Conservation (phyloP, 1,284 basidiomycete genomes). For the Malassezia psittaci region DNA sequence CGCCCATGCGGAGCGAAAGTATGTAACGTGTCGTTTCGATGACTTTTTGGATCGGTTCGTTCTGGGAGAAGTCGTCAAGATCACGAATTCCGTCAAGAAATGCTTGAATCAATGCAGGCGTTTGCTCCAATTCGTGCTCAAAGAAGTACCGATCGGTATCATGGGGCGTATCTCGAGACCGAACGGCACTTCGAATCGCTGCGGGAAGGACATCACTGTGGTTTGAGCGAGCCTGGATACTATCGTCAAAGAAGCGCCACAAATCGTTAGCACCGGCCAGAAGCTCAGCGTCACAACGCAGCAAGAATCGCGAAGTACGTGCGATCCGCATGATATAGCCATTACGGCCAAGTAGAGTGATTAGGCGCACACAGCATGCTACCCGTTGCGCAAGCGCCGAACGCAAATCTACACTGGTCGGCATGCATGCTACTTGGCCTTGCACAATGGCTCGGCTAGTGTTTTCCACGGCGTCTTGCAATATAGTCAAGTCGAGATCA, state of each 20-base stretch:
- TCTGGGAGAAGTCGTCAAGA: neutral
- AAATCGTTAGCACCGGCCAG: slow-evolving; percentile 69
- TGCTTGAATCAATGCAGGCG: slow-evolving; percentile 18
- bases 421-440: slow-evolving; percentile 19
- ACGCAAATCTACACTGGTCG: slow-evolving; percentile 57
- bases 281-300: slow-evolving; percentile 80
- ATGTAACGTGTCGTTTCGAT: slow-evolving; percentile 59
- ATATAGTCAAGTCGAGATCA: slow-evolving; percentile 57
- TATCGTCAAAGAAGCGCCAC: slow-evolving; percentile 70
- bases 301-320: slow-evolving; percentile 61
- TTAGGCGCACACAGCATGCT: slow-evolving; percentile 66
- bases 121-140: slow-evolving; percentile 56
- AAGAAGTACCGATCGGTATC: slow-evolving; percentile 79
- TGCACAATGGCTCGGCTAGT: slow-evolving; percentile 56
- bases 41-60: slow-evolving; percentile 1
- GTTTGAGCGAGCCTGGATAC: slow-evolving; percentile 9
- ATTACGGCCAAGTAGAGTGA: slow-evolving; percentile 59
- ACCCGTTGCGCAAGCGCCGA: slow-evolving; percentile 67
- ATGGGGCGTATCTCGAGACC: slow-evolving; percentile 49
- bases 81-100: slow-evolving; percentile 1
- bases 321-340: slow-evolving; percentile 58
- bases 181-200: slow-evolving; percentile 59
- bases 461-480: slow-evolving; percentile 62
- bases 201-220: slow-evolving; percentile 43
- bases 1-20: slow-evolving; percentile 61